Percentiles rank a stretch among this genome's conserved stretches.
Evolutionary conservation across 148 eudicot genomes (phyloP).

Genomic region (Silene conica): DNA sequence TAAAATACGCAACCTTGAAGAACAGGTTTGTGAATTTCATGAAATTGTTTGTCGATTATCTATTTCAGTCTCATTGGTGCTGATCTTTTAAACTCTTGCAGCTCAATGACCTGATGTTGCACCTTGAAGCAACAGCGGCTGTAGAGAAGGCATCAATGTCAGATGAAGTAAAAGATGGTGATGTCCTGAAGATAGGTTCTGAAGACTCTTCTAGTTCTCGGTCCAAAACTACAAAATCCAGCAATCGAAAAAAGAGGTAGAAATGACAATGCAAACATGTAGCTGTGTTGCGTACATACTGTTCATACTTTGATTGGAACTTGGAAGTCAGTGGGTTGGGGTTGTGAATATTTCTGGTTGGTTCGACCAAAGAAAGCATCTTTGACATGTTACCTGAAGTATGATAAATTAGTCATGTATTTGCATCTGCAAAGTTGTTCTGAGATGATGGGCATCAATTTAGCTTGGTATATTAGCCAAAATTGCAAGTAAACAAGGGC

Average conservation of each 20-base stretch:
- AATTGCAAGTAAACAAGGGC: no score
- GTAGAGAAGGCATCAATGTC: constrained; percentile 29
- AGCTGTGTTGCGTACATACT: constrained; percentile 1
- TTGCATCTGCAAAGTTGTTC: no score
- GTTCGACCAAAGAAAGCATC: background rate
- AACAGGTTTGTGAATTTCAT: constrained; percentile 48
- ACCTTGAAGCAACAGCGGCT: constrained; percentile 42
- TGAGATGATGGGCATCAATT: no score
- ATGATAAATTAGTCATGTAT: background rate
- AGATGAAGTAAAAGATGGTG: constrained; percentile 30
- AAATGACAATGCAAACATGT: background rate
- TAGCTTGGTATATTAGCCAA: no score
- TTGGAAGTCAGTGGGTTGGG: background rate
- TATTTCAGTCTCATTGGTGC: background rate
- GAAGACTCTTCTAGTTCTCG: constrained; percentile 22
- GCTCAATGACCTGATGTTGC: constrained; percentile 48
- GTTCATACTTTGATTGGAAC: background rate
- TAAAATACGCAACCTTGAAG: constrained; percentile 66
- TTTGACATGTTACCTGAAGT: background rate
- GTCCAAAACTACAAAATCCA: constrained; percentile 17
- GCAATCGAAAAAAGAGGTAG: constrained; percentile 25
- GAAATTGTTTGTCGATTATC: background rate
- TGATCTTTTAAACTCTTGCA: constrained; percentile 19
- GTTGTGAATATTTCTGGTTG: background rate
- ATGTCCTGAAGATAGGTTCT: constrained; percentile 24